These are phyloP conservation scores for Neodidymelliopsis sp. DNA, from an alignment of 2,329 filamentous ascomycete genomes.

Conservation along the genomic window DNA sequence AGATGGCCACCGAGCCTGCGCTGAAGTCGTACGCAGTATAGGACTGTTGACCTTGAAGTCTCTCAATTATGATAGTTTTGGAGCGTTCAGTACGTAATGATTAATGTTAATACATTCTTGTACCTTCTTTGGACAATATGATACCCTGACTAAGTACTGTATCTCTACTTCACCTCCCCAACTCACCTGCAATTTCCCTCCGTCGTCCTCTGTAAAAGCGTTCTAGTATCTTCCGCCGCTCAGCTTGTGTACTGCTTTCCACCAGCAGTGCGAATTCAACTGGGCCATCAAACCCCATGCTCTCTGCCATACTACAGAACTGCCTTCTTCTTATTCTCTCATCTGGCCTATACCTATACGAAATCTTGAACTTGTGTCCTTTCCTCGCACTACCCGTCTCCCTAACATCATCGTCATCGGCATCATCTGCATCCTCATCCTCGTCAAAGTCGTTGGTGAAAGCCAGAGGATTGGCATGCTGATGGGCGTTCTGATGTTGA, in stretches of 20 bases:
- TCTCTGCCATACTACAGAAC: constrained; percentile 87
- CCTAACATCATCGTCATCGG: constrained; percentile 25
- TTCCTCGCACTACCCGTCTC: constrained; percentile 19
- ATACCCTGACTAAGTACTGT: too few species aligned
- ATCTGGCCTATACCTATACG: constrained; percentile 74
- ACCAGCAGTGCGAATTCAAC: constrained; percentile 90
- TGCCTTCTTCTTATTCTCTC: constrained; percentile 77
- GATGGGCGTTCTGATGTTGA: constrained; percentile 25
- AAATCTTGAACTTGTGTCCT: constrained; percentile 53
- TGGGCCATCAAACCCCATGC: constrained; percentile 77
- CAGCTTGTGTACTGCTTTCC: constrained; percentile 86
- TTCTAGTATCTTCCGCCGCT: constrained; percentile 79
- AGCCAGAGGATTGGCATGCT: constrained; percentile 7
- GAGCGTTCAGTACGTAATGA: too few species aligned
- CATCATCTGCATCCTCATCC: constrained; percentile 12
- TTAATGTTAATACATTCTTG: not conserved
- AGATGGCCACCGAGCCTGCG: constrained; percentile 49
- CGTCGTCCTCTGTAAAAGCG: constrained; percentile 77
- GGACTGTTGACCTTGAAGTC: too few species aligned
- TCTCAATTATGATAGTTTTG: not conserved
- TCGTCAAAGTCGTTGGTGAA: constrained; percentile 10
- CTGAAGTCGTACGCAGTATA: not conserved
- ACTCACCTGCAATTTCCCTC: constrained; percentile 48
- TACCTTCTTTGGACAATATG: too few species aligned
- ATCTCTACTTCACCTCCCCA: constrained; percentile 5